Evolutionary conservation across 2,329 filamentous ascomycete genomes (phyloP), one percentile per base, ranked within the genome.

Genomic region (Colletotrichum liriopes): DNA sequence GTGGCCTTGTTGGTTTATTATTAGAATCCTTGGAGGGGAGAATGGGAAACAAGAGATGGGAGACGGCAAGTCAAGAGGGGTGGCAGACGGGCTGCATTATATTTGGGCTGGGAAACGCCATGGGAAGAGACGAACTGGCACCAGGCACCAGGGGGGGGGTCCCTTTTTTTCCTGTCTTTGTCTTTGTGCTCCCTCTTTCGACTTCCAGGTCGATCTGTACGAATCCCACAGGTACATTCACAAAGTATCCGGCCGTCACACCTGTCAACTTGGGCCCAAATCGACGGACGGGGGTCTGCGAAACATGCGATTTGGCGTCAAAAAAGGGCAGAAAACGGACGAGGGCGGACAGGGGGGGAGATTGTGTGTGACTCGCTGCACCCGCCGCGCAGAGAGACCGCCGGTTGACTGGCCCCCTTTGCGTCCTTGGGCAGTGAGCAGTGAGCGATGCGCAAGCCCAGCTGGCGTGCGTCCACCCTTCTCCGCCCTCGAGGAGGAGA

Each of bases 241-340:
- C 47, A 43, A 52, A 37, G 59, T 62, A 39, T 51, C 59, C 32
- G 16, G 32, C 32, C n/a, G 29, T 37, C 32, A 47, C 32, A 69
- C 56, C 69, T 64, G 35, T 67, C 63, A 51, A 51, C 45, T 39
- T 51, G 45, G 55, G 45, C 54, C 59, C 54, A 55, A 70, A 47
- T 45, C 54, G 43, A 59, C 61, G 70, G 66, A 35, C 51, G 32
- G 54, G 69, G 39, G 45, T 20, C 37, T 39, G 49, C 60, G 47
- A 69, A 73, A 71, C 72, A 68, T 73, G 68, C 72, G 72, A 73
- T 64, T 72, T 72, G 64, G 60, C 69, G 69, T 72, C 72, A 67
- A 65, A 62, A 64, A 72, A 68, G 47, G 37, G 55, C 54, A 59
- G 68, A 61, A 73, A 73, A 73, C 71, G 67, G 62, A 68, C 72